Base-by-base conservation (phyloP, 139 green algal genomes). In the Picocystis salinarum region DNA sequence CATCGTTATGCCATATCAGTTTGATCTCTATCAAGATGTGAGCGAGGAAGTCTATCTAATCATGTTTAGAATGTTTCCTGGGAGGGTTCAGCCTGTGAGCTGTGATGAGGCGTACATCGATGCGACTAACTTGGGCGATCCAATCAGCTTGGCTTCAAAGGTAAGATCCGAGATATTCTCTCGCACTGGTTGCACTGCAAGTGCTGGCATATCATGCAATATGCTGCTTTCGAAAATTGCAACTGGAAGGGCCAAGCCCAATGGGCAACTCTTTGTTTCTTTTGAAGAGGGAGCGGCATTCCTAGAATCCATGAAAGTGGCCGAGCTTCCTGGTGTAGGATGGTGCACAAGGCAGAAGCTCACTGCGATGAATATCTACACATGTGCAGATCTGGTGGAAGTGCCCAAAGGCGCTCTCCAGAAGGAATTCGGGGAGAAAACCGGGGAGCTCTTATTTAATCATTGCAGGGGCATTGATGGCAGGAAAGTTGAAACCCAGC, bases 81-180 rank as follows among this genome's bases (percentile, higher is more conserved):
- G 57, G 2, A 48, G 52, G 12, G 77, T 93, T 31, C 67, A 91
- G 66, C 76, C 85, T 4, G 39, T 95, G 23, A 90, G 71, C 26
- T 88, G 72, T 52, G 87, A 98, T 47, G 87, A 98, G 58, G 86
- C 87, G 7, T 91, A 75, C 44, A 45, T 95, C 39, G 87, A 97
- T 52, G 42, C 93, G 7, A 93, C 77, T 2, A 74, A 75, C 4
- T 44, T 87, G 5, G 66, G 60, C 3, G 71, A 91, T 36, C 64
- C 73, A 0, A 27, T 64, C 12, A 33, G 46, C 9, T 40, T 89
- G 2, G 70, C 64, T 1, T 36, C 29, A 2, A 22, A 11, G 0
- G 60, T 95, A 4, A 40, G 83, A 1, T 33, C 50, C 1, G 42
- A 69, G 7, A 78, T 89, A 7, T 5, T 48, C 7, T 10, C 9